These are phyloP conservation scores for Diacronema lutheri DNA, from an alignment of 78 protist species.

Conservation along the genomic window DNA sequence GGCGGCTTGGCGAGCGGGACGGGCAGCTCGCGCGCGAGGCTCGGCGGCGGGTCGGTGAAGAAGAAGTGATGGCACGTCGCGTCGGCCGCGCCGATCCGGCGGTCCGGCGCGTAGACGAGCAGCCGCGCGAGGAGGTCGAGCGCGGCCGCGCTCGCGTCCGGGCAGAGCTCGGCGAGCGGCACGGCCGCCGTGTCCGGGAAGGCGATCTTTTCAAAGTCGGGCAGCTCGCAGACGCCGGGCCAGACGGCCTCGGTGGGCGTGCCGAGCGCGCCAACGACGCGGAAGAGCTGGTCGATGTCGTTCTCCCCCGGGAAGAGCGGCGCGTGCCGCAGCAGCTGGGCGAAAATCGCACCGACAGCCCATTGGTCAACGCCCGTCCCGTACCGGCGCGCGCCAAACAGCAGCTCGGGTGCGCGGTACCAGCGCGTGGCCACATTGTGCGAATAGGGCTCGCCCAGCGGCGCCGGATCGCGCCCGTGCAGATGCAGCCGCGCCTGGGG, in stretches of 20 bases:
- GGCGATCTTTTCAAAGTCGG: not conserved
- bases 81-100: too few relatives aligned
- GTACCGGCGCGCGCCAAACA: slow-evolving; percentile 14
- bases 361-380: slow-evolving; percentile 24
- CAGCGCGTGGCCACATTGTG: slow-evolving; percentile 7
- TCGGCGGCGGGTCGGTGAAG: too few relatives aligned
- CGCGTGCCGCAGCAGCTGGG: not conserved
- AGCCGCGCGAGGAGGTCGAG: not conserved
- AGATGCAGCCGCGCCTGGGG: not conserved
- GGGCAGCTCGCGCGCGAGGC: too few relatives aligned
- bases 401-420: slow-evolving; percentile 52
- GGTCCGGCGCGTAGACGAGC: not conserved
- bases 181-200: not conserved
- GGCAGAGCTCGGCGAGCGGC: not conserved
- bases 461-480: not conserved
- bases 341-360: slow-evolving; percentile 23
- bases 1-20: too few relatives aligned
- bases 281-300: slow-evolving; percentile 24
- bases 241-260: slow-evolving; percentile 20
- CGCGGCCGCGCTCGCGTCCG: not conserved
- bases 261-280: slow-evolving; percentile 23
- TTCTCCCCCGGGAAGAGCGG: slow-evolving; percentile 15
- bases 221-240: not conserved
- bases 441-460: not conserved
- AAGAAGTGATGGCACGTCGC: too few relatives aligned